phyloP scores from a whole-genome alignment of 495 filamentous ascomycete genomes.

The Neurospora sp. region DNA sequence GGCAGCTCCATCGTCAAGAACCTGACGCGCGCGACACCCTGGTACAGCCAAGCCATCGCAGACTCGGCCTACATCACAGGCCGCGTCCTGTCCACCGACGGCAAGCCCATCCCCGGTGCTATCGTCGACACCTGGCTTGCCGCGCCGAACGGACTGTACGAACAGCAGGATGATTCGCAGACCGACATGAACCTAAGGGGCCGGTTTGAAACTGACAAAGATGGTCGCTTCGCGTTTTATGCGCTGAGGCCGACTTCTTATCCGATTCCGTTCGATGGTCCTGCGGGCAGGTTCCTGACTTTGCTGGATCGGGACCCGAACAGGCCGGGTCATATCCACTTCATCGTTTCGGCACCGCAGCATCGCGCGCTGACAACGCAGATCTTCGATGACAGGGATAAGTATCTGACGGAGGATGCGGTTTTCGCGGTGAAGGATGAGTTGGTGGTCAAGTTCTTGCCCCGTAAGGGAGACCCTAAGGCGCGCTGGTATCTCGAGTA shows the following conservation, averaged over 20 bases:
- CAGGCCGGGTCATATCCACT: slow-evolving; percentile 71
- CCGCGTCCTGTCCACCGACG: slow-evolving; percentile 37
- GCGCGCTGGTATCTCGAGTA: slow-evolving; percentile 51
- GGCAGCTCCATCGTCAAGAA: slow-evolving; percentile 49
- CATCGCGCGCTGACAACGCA: slow-evolving; percentile 56
- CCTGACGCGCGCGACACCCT: slow-evolving; percentile 17
- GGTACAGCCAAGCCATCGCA: slow-evolving; percentile 36
- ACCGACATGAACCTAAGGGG: slow-evolving; percentile 67
- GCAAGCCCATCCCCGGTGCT: slow-evolving; percentile 51
- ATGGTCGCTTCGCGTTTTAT: slow-evolving; percentile 58
- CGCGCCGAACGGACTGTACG: slow-evolving; percentile 68
- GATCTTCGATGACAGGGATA: slow-evolving; percentile 58
- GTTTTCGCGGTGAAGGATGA: slow-evolving; percentile 75
- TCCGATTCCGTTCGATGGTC: slow-evolving; percentile 59
- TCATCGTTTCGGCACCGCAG: slow-evolving; percentile 39
- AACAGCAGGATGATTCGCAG: slow-evolving; percentile 66
- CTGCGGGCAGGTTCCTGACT: slow-evolving; percentile 39
- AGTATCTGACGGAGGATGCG: slow-evolving; percentile 53
- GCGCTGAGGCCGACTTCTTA: slow-evolving; percentile 62
- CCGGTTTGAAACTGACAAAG: slow-evolving; percentile 54
- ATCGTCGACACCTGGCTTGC: slow-evolving; percentile 70
- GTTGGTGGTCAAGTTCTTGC: slow-evolving; percentile 56
- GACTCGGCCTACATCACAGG: slow-evolving; percentile 56
- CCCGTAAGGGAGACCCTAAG: slow-evolving; percentile 46
- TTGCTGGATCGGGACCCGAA: slow-evolving; percentile 60